Conservation (phyloP, 2,329 filamentous ascomycete genomes). For the Neonectria coccinea region DNA sequence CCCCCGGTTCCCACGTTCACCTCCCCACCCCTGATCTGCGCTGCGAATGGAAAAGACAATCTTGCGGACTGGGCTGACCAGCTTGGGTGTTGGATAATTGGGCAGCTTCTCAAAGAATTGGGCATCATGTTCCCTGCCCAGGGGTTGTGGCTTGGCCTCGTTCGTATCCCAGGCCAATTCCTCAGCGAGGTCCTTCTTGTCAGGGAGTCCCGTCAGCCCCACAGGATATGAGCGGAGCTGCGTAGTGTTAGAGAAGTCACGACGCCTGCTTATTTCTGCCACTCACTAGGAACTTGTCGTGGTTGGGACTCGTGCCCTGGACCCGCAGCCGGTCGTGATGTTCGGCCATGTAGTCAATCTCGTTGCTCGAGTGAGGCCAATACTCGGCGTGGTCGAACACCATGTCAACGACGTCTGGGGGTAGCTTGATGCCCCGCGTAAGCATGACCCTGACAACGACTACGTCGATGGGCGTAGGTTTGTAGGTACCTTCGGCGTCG, state of each 20-base stretch:
- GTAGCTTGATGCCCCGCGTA: constrained; percentile 57
- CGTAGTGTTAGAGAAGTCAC: constrained; percentile 15
- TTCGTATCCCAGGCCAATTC: constrained; percentile 47
- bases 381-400: constrained; percentile 72
- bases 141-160: constrained; percentile 45
- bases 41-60: constrained; percentile 70
- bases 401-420: constrained; percentile 65
- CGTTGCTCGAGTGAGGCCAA: constrained; percentile 64
- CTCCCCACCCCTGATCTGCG: constrained; percentile 70
- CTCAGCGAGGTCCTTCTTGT: constrained; percentile 43
- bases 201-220: constrained; percentile 50
- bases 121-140: constrained; percentile 44
- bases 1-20: constrained; percentile 45
- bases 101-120: constrained; percentile 50
- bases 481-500: constrained; percentile 28
- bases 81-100: constrained; percentile 53
- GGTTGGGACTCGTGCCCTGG: constrained; percentile 34
- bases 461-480: constrained; percentile 62
- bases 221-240: constrained; percentile 55
- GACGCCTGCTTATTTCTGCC: background rate
- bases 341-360: constrained; percentile 45
- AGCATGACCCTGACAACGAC: constrained; percentile 62
- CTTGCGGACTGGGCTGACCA: constrained; percentile 67
- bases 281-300: constrained; percentile 53
- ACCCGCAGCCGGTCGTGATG: constrained; percentile 41